Base-by-base conservation (phyloP, 805 yeast genomes). In the Debaryomyces hansenii region DNA sequence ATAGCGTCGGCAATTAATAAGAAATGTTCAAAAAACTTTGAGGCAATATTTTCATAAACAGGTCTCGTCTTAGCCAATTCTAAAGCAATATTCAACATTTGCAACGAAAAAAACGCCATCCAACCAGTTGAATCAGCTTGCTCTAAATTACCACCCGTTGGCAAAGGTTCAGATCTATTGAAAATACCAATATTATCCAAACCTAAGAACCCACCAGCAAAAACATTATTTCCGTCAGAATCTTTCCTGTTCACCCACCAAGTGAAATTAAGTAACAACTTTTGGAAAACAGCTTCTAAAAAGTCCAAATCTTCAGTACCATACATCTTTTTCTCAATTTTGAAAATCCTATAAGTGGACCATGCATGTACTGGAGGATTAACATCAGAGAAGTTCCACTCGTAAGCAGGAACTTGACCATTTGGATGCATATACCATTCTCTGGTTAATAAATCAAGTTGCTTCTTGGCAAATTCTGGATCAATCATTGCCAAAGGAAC, bases 371-470 rank as follows among this genome's bases (percentile, higher is more conserved):
- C 97, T 0, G 97, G 97, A 1, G 97, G 97, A 63, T 90, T 90
- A n/a, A 91, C 96, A 65, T 90, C 97, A 51, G 87, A 75, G 59
- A 90, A 90, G 64, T 91, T 90, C 97, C 97, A 90, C 67, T 90
- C 97, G 64, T 90, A 90, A 11, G 97, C 96, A 0, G 97, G 97
- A 53, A 90, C 82, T 67, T 91, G 97, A n/a, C 97, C 97, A 63
- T 90, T 90, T 39, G 97, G 97, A 63, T 92, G 96, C 95, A 90
- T 89, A 63, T 90, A 90, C 97, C 97, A 90, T 67, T 90, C 97
- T 60, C 96, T 78, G 27, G 96, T 85, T 63, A 90, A 72, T 47
- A 90, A 71, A 62, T 86, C 96, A 55, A 90, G 77, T 69, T 90
- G 97, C 56, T 81, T 84, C 65, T 90, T 90, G 31, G 97, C 95